A percentile compares a stretch with the other conserved stretches of the same genome.
Conservation (phyloP, 371 early-diverging fungal genomes). For the Mortierella sp. region DNA sequence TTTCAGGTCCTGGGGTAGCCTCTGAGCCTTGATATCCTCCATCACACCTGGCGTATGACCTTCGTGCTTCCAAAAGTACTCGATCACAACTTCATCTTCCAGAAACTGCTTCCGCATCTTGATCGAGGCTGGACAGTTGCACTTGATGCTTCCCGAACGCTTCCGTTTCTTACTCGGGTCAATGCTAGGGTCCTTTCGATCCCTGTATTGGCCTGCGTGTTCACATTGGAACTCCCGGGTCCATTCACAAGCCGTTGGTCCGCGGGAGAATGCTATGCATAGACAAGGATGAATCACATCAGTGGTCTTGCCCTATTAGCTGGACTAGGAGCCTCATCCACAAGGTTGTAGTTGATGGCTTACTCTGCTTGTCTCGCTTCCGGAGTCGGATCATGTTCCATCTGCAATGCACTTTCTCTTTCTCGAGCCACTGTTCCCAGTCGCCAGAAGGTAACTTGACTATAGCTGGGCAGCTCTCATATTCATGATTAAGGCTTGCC, state of each 20-base stretch:
- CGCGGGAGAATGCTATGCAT: constrained; percentile 37
- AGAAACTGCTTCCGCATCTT: constrained; percentile 49
- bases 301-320: not conserved
- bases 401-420: constrained; percentile 28
- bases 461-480: constrained; percentile 28
- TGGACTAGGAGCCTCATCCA: not conserved
- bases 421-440: constrained; percentile 50
- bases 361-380: constrained; percentile 45
- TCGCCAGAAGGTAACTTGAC: constrained; percentile 24
- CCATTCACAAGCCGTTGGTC: constrained; percentile 53
- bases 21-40: constrained; percentile 51
- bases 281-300: not conserved
- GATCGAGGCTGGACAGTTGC: constrained; percentile 49
- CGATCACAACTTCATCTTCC: constrained; percentile 43
- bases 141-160: constrained; percentile 46
- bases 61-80: constrained; percentile 49
- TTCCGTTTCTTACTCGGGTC: constrained; percentile 52
- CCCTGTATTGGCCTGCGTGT: constrained; percentile 49
- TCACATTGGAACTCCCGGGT: constrained; percentile 50
- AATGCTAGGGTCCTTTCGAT: constrained; percentile 46
- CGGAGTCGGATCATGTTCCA: constrained; percentile 48
- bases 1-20: constrained; percentile 49
- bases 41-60: constrained; percentile 44
- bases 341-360: not conserved
- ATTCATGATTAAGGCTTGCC: constrained; percentile 3